Evolutionary conservation across 176 grass and related monocot genomes (phyloP), one percentile per base, ranked within the genome.

Genomic region (Poa annua): DNA sequence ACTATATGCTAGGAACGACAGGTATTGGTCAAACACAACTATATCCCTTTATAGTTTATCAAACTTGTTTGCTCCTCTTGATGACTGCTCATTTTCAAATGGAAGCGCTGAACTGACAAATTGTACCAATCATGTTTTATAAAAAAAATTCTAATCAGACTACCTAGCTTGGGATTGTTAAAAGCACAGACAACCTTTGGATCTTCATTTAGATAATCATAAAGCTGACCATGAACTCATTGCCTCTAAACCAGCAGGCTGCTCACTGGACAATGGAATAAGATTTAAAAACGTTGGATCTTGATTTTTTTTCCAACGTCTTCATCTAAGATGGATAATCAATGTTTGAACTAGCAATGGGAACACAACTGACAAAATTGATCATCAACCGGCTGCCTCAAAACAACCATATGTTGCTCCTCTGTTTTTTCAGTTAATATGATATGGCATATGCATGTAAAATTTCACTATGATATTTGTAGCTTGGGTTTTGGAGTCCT

Each of bases 1-100:
- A 65, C 72, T 93, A 22, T 98, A 95, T 87, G 92, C 96, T 42
- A 95, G 90, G 80, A 94, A 88, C 11, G 90, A 98, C 80, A 95
- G 96, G 96, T 98, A 92, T 88, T n/a, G 21, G 14, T 49, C 45
- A 72, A 47, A 9, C 59, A 78, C 26, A 29, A 50, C 21, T 54
- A 29, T 26, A 13, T 29, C 0, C 35, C 50, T 44, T 83, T 42
- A 82, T 6, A 56, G 36, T 57, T 0, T 67, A 1, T 14, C 52
- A 76, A 35, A 85, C 4, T 49, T 34, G 3, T 35, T 34, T 15
- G 4, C 45, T 80, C 17, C 50, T 59, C 17, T 48, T 20, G 4
- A 75, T 74, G 17, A 85, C 76, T 80, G 41, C 12, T 71, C 1
- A 32, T 42, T 11, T 55, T 63, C 41, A 64, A 20, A 63, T 17